Evolutionary conservation across 108 stramenopile genomes (phyloP).

Genomic region (Skeletonema grethae): DNA sequence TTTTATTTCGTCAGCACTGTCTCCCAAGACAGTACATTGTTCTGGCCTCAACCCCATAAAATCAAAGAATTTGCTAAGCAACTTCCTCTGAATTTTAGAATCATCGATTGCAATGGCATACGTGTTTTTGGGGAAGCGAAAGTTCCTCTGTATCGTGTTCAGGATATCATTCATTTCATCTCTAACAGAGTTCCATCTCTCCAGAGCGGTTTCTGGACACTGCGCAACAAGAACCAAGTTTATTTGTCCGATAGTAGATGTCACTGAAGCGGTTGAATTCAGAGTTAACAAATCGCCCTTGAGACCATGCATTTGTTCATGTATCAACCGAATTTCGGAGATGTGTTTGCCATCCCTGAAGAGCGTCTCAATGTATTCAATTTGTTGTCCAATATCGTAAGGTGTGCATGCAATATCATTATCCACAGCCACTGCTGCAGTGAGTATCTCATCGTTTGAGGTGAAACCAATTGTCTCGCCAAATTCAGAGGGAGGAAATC

Average conservation of each 20-base stretch:
- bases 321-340: slow-evolving; percentile 1
- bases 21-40: slow-evolving; percentile 34
- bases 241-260: slow-evolving; percentile 13
- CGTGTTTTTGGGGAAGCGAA: slow-evolving; percentile 12
- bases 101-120: slow-evolving; percentile 48
- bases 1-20: slow-evolving; percentile 38
- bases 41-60: slow-evolving; percentile 25
- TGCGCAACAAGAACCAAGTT: slow-evolving; percentile 17
- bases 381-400: slow-evolving; percentile 6
- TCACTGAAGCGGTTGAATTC: slow-evolving; percentile 10
- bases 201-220: not conserved
- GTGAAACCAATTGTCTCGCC: slow-evolving; percentile 10
- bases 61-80: slow-evolving; percentile 31
- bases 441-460: not conserved
- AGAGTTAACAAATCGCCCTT: slow-evolving; percentile 27
- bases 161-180: slow-evolving; percentile 5
- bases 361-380: slow-evolving; percentile 16
- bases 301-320: slow-evolving; percentile 21
- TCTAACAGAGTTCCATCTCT: slow-evolving; percentile 15
- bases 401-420: slow-evolving; percentile 11
- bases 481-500: slow-evolving; percentile 18
- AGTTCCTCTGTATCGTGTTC: slow-evolving; percentile 6
- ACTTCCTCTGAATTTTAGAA: slow-evolving; percentile 38
- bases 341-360: not conserved
- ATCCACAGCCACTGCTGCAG: not conserved